Evolutionary conservation across 2,329 filamentous ascomycete species (phyloP), one percentile per base, ranked within the genome.

Genomic region (Diplodia mutila): DNA sequence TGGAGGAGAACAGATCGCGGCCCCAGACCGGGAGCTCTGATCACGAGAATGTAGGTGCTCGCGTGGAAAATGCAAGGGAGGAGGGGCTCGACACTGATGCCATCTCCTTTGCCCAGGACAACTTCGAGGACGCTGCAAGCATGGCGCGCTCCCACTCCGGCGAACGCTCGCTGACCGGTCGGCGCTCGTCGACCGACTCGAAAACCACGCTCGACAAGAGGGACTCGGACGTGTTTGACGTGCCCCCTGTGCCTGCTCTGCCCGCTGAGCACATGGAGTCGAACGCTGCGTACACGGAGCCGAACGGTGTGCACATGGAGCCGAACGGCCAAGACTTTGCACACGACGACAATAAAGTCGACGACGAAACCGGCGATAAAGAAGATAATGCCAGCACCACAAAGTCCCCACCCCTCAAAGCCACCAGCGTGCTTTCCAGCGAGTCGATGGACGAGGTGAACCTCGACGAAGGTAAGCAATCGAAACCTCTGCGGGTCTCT

Each of bases 61-160:
- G 57, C 66, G 37, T 59, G 59, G 51, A 32, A n/a, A n/a, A 34
- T 46, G 66, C 66, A 63, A 67, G 66, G 66, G 48, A 61, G 59
- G 59, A 63, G 59, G 57, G 46, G 65, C 67, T 67, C 69, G 52
- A 65, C 64, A 64, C 68, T 67, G 32, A 67, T 25, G 34, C 32
- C 48, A 57, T 53, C 39, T 61, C 61, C 61, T 66, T 49, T 48
- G 46, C 64, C 63, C 76, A 92, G 90, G 90, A 94, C 74, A 87
- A 86, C 18, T 97, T 96, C 75, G 92, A 97, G 81, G 93, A 97
- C 83, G 93, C 92, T 66, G 82, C 87, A 72, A 90, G 92, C 78
- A 86, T 84, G 69, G 77, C 77, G 61, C 72, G 74, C 74, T 83
- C 78, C 70, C 77, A 72, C 69, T 76, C 72, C 87, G 73, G 76